Base-by-base conservation (phyloP, 2,329 filamentous ascomycete species). In the Hypoxylon sp. region DNA sequence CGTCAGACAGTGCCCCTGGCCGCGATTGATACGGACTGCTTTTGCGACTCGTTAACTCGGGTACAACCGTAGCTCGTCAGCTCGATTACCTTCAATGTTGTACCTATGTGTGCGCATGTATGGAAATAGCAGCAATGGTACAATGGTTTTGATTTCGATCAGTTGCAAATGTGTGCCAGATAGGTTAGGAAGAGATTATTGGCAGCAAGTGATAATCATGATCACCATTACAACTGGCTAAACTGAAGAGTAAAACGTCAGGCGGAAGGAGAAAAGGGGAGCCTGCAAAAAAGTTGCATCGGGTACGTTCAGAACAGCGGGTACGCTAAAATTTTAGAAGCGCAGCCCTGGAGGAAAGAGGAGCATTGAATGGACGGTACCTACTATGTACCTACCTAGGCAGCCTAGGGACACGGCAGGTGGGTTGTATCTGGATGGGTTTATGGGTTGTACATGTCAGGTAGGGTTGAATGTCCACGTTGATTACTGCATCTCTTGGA, bases 1-100 rank as follows among this genome's bases (percentile, higher is more conserved):
- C 68, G 68, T 70, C 68, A 70, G 68, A 70, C 68, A 70, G 68
- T 70, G 68, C 51, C 46, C n/a, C 40, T 36, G 12, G 11, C 24
- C 9, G 20, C 20, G 33, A 53, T 52, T 65, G 46, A 50, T 68
- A 70, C 68, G 68, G 68, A 33, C 36, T 52, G 59, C n/a, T 33
- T 57, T 20, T 51, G 54, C 53, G 52, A 62, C 49, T 62, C 56
- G 59, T 50, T 49, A 49, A 62, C 49, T 62, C 56, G 59, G 63
- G 63, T 65, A 58, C 54, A 66, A 60, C 61, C 54, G 67, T 55
- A 54, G 58, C 42, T 38, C 36, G 32, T 56, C 61, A 61, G 50
- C 53, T 61, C 49, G 44, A 58, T 16, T 62, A 46, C 16, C n/a
- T n/a, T n/a, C n/a, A n/a, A n/a, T 26, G 38, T 53, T 36, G 49